These are phyloP conservation scores for Eutrema japonicum DNA, from an alignment of 345 rosid genomes.

Conservation along the genomic window DNA sequence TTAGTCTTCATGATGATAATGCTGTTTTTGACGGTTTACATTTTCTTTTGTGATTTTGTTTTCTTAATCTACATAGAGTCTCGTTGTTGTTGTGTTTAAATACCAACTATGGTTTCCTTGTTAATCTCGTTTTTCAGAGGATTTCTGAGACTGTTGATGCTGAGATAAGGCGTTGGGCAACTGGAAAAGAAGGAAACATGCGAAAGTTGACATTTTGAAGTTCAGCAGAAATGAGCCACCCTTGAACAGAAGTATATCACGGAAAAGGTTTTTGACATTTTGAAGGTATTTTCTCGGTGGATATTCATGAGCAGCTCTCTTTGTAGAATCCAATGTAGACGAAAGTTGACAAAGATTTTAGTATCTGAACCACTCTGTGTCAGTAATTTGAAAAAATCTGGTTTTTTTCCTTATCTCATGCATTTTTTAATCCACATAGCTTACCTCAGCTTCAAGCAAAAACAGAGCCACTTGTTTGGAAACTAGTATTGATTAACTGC, in stretches of 20 bases:
- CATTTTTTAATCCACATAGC: conserved; percentile 14
- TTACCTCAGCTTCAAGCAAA: neutral
- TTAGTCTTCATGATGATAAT: conserved; percentile 18
- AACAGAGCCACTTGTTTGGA: too few relatives aligned
- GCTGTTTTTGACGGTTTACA: neutral
- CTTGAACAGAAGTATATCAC: conserved; percentile 85
- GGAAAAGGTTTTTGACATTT: conserved; percentile 95
- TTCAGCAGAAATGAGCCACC: conserved; percentile 94
- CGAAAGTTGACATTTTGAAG: too few relatives aligned
- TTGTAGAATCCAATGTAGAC: neutral
- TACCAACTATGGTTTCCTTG: conserved; percentile 8
- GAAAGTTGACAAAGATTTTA: neutral
- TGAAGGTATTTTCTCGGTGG: conserved; percentile 61
- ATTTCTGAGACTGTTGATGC: conserved; percentile 73
- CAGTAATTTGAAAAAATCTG: neutral
- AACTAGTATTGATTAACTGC: neutral
- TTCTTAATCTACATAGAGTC: conserved; percentile 13
- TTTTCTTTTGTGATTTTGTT: neutral
- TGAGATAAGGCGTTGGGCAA: conserved; percentile 80
- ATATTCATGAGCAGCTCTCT: conserved; percentile 26
- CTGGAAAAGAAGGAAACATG: conserved; percentile 93
- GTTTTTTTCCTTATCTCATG: conserved; percentile 3
- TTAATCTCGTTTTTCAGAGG: conserved; percentile 57
- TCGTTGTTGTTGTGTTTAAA: conserved; percentile 8
- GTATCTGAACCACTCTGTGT: conserved; percentile 1